These are phyloP conservation scores for Candida hungchunana DNA, from an alignment of 805 yeast genomes.

Conservation along the genomic window DNA sequence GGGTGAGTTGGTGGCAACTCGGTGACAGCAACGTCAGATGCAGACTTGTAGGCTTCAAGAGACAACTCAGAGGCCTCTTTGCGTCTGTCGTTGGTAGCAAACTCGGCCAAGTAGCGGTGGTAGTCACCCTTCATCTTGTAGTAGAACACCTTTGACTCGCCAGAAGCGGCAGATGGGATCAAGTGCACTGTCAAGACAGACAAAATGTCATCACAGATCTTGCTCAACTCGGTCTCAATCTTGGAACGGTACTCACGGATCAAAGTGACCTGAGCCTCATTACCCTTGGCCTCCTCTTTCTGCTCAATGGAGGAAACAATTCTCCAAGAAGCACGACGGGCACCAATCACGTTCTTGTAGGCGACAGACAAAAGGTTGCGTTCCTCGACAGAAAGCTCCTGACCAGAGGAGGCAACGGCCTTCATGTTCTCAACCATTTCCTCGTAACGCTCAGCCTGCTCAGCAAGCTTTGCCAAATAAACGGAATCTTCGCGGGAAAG, in stretches of 20 bases:
- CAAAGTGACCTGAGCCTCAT: slow-evolving; percentile 81
- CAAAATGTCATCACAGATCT: slow-evolving; percentile 91
- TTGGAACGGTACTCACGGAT: slow-evolving; percentile 93
- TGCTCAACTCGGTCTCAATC: slow-evolving; percentile 88
- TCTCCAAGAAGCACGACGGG: slow-evolving; percentile 99
- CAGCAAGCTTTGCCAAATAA: slow-evolving; percentile 96
- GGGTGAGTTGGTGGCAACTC: slow-evolving; percentile 99
- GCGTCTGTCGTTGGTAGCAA: slow-evolving; percentile 86
- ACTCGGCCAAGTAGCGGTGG: slow-evolving; percentile 98
- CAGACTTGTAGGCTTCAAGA: slow-evolving; percentile 90
- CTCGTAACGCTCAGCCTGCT: slow-evolving; percentile 99
- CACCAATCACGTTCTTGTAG: slow-evolving; percentile 97
- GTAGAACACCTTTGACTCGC: slow-evolving; percentile 97
- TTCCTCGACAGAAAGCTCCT: slow-evolving; percentile 95
- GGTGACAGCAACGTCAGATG: slow-evolving; percentile 94
- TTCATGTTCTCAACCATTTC: slow-evolving; percentile 99
- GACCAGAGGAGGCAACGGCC: slow-evolving; percentile 93
- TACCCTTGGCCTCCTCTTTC: slow-evolving; percentile 95
- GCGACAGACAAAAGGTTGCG: slow-evolving; percentile 96
- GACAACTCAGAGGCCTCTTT: slow-evolving; percentile 90
- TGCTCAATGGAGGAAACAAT: slow-evolving; percentile 97
- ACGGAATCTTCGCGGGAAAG: slow-evolving; percentile 96
- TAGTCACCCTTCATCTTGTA: slow-evolving; percentile 99
- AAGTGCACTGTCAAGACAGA: slow-evolving; percentile 83
- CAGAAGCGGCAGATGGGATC: slow-evolving; percentile 91